Evolutionary conservation across 2,329 filamentous ascomycete species (phyloP).

Genomic region (Drechslerella dactyloides): DNA sequence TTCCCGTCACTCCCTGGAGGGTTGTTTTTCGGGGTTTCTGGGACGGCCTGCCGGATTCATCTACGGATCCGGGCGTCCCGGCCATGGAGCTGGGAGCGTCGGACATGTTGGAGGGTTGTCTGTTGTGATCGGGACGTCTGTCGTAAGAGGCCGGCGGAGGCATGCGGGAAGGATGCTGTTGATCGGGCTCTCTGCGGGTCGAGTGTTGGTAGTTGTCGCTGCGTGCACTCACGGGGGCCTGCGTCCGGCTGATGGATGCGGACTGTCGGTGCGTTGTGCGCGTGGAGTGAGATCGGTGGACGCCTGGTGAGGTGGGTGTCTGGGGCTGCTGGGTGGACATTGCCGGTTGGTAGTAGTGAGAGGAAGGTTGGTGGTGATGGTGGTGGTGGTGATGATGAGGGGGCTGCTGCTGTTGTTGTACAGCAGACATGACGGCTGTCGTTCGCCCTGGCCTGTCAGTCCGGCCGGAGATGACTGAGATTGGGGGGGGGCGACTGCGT

Average conservation of each 20-base stretch:
- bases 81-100: constrained; percentile 62
- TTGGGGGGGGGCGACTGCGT: neutral
- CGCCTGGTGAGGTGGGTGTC: constrained; percentile 32
- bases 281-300: constrained; percentile 46
- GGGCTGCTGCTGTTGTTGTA: constrained; percentile 35
- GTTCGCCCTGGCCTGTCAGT: neutral
- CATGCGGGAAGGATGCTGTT: constrained; percentile 35
- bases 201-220: constrained; percentile 42
- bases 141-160: constrained; percentile 44
- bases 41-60: constrained; percentile 54
- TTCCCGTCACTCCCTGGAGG: constrained; percentile 75
- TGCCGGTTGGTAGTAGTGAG: constrained; percentile 60
- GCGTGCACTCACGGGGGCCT: constrained; percentile 23
- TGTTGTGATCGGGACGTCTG: constrained; percentile 46
- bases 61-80: constrained; percentile 53
- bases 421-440: constrained; percentile 40
- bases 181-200: constrained; percentile 39
- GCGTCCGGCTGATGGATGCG: constrained; percentile 31
- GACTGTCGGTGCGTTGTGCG: constrained; percentile 46
- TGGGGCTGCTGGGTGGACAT: constrained; percentile 71
- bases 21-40: constrained; percentile 71
- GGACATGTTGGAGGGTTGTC: constrained; percentile 50
- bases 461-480: neutral
- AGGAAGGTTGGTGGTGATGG: constrained; percentile 31
- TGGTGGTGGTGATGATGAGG: constrained; percentile 50